phyloP scores from a whole-genome alignment of 805 yeast genomes.

The Jamesozyma lodderae region DNA sequence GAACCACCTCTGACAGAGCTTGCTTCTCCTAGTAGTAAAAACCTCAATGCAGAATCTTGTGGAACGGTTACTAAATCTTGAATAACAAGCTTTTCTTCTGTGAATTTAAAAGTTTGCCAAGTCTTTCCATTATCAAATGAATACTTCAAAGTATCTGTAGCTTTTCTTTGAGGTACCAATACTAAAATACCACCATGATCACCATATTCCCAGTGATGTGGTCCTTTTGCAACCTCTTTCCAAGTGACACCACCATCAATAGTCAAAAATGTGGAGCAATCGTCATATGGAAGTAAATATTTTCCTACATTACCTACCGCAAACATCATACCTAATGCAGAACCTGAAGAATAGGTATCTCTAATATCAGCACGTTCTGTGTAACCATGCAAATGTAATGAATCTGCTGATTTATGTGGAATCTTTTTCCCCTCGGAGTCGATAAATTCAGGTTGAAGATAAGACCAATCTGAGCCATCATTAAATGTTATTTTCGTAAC shows the following conservation, averaged over 20 bases:
- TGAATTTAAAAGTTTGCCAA: conserved; percentile 62
- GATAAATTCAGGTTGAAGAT: conserved; percentile 55
- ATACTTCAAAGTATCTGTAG: conserved; percentile 51
- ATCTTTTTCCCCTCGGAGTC: conserved; percentile 54
- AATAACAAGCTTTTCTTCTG: conserved; percentile 46
- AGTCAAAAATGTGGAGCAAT: conserved; percentile 65
- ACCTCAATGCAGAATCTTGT: conserved; percentile 76
- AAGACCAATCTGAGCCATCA: conserved; percentile 86
- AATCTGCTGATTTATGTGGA: conserved; percentile 43
- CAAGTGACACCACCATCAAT: conserved; percentile 89
- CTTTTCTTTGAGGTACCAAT: conserved; percentile 49
- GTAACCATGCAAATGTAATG: conserved; percentile 80
- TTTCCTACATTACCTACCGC: conserved; percentile 93
- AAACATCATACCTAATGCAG: conserved; percentile 81
- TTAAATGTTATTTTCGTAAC: conserved; percentile 73
- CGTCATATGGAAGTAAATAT: conserved; percentile 37
- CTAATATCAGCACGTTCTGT: conserved; percentile 79
- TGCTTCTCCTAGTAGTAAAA: conserved; percentile 50
- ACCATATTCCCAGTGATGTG: conserved; percentile 90
- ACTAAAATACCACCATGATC: conserved; percentile 87
- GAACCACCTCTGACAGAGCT: conserved; percentile 37
- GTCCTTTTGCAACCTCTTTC: conserved; percentile 68
- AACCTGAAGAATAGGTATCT: conserved; percentile 78
- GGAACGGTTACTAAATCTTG: conserved; percentile 84
- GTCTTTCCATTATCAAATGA: conserved; percentile 73